Conservation (phyloP, 164 flowering plant species). For the Akebia trifoliata region DNA sequence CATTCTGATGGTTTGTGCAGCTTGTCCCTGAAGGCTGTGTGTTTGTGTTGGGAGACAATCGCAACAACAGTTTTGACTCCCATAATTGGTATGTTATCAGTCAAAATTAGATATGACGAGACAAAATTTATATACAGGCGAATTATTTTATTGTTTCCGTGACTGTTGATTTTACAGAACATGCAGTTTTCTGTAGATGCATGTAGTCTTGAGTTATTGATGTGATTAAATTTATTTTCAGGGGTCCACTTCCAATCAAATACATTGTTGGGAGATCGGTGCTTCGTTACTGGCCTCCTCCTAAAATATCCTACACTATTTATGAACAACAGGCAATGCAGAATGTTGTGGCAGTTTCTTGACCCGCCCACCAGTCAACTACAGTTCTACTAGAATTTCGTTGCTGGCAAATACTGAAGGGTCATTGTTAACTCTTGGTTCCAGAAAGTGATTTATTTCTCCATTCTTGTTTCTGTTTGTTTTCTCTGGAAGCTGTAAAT, state of each 20-base stretch:
- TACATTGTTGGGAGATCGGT: constrained; percentile 88
- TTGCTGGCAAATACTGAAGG: background rate
- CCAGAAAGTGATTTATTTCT: background rate
- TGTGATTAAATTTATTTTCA: constrained; percentile 28
- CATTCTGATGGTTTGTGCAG: constrained; percentile 34
- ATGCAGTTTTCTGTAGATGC: background rate
- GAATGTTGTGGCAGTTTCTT: constrained; percentile 38
- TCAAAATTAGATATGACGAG: too few species aligned
- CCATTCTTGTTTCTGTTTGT: background rate
- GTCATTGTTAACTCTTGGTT: too few species aligned
- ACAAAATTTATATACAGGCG: too few species aligned
- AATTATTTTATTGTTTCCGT: too few species aligned
- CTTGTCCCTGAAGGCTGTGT: constrained; percentile 92
- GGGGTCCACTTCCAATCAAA: constrained; percentile 94
- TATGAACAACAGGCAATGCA: constrained; percentile 26
- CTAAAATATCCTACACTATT: constrained; percentile 49
- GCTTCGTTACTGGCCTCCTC: constrained; percentile 90
- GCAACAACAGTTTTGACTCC: constrained; percentile 93
- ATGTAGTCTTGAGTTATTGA: background rate
- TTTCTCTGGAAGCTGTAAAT: constrained; percentile 5
- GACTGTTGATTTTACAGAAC: background rate
- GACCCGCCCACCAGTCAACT: constrained; percentile 16
- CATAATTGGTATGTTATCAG: constrained; percentile 65
- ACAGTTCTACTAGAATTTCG: background rate
- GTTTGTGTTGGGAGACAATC: constrained; percentile 95